Conservation (phyloP, 305 asterid species). For the Fraxinus floribunda region DNA sequence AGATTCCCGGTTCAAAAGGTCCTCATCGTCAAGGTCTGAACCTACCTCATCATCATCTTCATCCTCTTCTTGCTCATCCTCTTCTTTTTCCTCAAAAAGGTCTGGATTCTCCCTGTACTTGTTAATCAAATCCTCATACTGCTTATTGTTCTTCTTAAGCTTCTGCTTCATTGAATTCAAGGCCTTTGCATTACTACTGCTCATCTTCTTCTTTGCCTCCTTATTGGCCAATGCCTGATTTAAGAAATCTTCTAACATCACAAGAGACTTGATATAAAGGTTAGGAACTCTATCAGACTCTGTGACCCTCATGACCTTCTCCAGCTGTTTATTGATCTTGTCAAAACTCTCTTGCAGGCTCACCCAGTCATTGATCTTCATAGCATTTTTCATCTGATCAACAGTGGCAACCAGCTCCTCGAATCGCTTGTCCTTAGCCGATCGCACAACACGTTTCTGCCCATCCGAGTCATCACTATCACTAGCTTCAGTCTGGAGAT, state of each 20-base stretch:
- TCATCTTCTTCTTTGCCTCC: constrained; percentile 97
- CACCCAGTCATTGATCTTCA: constrained; percentile 95
- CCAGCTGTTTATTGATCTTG: constrained; percentile 89
- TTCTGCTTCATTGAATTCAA: constrained; percentile 94
- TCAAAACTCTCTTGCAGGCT: constrained; percentile 91
- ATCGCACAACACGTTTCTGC: constrained; percentile 70
- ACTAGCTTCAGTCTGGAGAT: constrained; percentile 39
- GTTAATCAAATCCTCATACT: constrained; percentile 74
- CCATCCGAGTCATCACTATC: constrained; percentile 72
- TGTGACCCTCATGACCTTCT: constrained; percentile 75
- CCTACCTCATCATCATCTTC: constrained; percentile 60
- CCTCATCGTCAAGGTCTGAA: constrained; percentile 50
- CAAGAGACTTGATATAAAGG: constrained; percentile 84
- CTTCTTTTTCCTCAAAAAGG: constrained; percentile 56
- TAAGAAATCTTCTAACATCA: constrained; percentile 80
- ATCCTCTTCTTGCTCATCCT: constrained; percentile 59
- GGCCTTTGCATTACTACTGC: constrained; percentile 93
- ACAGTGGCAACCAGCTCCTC: constrained; percentile 80
- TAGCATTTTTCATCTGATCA: constrained; percentile 91
- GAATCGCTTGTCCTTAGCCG: constrained; percentile 78
- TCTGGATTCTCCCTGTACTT: constrained; percentile 81
- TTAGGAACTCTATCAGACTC: constrained; percentile 72
- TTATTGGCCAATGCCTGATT: constrained; percentile 78
- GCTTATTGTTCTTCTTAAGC: constrained; percentile 83
- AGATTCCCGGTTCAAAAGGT: constrained; percentile 33